Evolutionary conservation across 129 eudicot species (phyloP).

Genomic region (Helianthus tuberosus): DNA sequence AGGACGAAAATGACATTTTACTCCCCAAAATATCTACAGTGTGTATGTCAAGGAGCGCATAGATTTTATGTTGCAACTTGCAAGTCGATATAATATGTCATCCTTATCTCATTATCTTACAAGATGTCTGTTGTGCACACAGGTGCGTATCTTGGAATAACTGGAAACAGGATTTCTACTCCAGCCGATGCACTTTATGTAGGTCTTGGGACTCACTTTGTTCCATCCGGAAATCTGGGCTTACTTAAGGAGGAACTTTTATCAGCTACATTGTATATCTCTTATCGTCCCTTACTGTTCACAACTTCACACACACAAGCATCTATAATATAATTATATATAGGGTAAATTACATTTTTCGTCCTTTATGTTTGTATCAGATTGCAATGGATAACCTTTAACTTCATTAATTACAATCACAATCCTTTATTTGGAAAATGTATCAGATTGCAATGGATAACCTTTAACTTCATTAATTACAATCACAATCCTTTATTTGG

Average conservation of each 20-base stretch:
- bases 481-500: too few relatives aligned
- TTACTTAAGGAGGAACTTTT: conserved; percentile 66
- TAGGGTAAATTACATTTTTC: too few relatives aligned
- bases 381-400: too few relatives aligned
- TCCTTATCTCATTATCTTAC: background rate
- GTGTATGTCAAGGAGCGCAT: conserved; percentile 5
- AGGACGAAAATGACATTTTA: too few relatives aligned
- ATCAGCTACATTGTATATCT: conserved; percentile 66
- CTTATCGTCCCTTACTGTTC: conserved; percentile 12
- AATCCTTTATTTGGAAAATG: too few relatives aligned
- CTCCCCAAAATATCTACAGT: too few relatives aligned
- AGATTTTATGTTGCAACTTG: background rate
- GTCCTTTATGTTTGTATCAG: too few relatives aligned
- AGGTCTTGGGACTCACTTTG: conserved; percentile 91
- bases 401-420: too few relatives aligned
- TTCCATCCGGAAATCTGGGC: conserved; percentile 74
- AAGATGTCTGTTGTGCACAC: conserved; percentile 38
- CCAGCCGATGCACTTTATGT: conserved; percentile 93
- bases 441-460: too few relatives aligned
- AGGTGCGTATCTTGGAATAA: conserved; percentile 98
- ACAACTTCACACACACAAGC: background rate
- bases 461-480: too few relatives aligned
- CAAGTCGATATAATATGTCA: background rate
- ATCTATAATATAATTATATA: background rate
- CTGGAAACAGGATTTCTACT: conserved; percentile 82